Base-by-base conservation (phyloP, 331 rosid genomes). In the Cucumis variabilis region DNA sequence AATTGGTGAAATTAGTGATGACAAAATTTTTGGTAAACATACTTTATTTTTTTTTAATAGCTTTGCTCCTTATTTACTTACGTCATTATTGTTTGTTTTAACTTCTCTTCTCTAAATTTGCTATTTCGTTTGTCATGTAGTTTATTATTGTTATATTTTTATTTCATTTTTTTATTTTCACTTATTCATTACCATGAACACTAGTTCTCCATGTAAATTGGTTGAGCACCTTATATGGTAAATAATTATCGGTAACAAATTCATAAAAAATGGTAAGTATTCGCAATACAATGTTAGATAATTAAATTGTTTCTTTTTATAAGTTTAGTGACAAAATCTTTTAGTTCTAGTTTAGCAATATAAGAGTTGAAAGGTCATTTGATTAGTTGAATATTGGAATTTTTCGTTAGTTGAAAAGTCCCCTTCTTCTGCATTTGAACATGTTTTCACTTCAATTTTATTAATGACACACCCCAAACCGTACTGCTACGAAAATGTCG, bases 1-100 rank as follows among this genome's bases (percentile, higher is more conserved):
- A 90, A 97, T 98, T 0, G 98, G 98, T 72, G 98, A 97, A 90
- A 96, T 96, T 85, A 98, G 99, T 9, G 99, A 96, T 85, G 99
- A 98, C 62, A 96, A 95, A 90, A 95, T 94, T 86, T 96, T 96
- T 89, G 69, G 98, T 96, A 89, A 96, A 55, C 91, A 76, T 10
- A 67, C 41, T 53, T 27, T 30, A 11, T 23, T 23, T 24, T 62
- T 65, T 84, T 16, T 37, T 65, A 41, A 41, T 44, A 30, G 25
- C 63, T 50, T 41, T n/a, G 63, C 60, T 84, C 44, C 87, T 37
- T 27, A 67, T 46, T 19, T 58, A 70, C 6, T 10, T 30, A 53
- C 27, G 9, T 53, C 30, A 11, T 79, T 7, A 51, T 25, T 53
- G 65, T 79, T 79, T 25, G 68, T 24, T 24, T 25, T 53, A 79